Base-by-base conservation (phyloP, 2,329 filamentous ascomycete genomes). In the Hypoxylon sp. region DNA sequence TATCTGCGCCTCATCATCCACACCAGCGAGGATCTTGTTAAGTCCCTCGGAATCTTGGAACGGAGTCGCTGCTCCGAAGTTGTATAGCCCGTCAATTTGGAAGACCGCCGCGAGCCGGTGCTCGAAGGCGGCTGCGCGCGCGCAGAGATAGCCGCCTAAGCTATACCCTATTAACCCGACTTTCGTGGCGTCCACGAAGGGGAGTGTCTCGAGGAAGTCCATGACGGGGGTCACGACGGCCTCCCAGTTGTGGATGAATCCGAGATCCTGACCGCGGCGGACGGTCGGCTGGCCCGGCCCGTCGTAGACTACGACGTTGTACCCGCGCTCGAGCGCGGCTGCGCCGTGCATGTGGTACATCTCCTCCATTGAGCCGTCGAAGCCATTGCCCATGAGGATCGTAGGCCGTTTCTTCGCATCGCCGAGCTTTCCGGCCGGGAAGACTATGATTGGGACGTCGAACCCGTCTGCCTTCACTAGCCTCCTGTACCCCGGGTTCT, bases 241-340 rank as follows among this genome's bases (percentile, higher is more conserved):
- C 57, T 66, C 63, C 63, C 63, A 66, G 35, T 66, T 53, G 39
- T 66, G 77, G 17, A 83, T 82, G 69, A 85, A 85, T 2, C 80
- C 82, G 0, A 84, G 50, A 2, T 76, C 71, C 39, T 85, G 81
- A 0, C 80, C 63, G 0, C 83, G 79, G 9, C 81, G 79, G 1
- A 82, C 79, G 0, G 75, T 80, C 2, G 78, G 77, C 67, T 85
- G 83, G 0, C 83, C 83, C 0, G 83, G 83, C 0, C 83, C 84
- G 50, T 85, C 83, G 67, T 83, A 86, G 0, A 80, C 80, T 9
- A 85, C 77, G 31, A 78, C 76, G 57, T 85, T 83, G 70, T 77
- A 83, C 1, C 83, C 83, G 0, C 83, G 78, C 19, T 78, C 76
- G 1, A 83, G 64, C 0, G 78, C 79, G 0, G 79, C 68, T 11